A percentile compares a stretch with the other conserved stretches of the same genome.
These are phyloP conservation scores for Corynespora cassiicola DNA, from an alignment of 2,329 filamentous ascomycete species.

Conservation along the genomic window DNA sequence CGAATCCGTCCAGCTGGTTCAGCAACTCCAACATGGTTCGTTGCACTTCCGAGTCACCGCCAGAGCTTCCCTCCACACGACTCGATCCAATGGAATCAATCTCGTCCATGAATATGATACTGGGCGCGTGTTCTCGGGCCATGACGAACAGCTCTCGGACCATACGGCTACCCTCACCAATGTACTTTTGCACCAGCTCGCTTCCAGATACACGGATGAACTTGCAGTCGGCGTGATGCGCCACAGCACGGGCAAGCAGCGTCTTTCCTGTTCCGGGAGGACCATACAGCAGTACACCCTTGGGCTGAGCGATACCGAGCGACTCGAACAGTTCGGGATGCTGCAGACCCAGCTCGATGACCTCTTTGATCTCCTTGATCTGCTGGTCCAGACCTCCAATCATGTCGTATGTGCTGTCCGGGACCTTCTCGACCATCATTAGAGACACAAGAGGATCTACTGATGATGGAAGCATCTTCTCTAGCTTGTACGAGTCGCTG, in stretches of 20 bases:
- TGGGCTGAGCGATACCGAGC: constrained; percentile 97
- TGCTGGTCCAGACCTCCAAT: constrained; percentile 98
- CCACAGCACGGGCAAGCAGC: constrained; percentile 89
- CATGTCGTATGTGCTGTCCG: constrained; percentile 99
- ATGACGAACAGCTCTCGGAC: constrained; percentile 99
- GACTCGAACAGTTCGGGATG: constrained; percentile 99
- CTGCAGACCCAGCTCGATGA: constrained; percentile 97
- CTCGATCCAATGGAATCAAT: constrained; percentile 99
- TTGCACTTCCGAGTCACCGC: constrained; percentile 97
- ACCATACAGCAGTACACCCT: constrained; percentile 95
- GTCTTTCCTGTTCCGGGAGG: constrained; percentile 98
- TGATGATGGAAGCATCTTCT: constrained; percentile 97
- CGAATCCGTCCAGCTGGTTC: constrained; percentile 98
- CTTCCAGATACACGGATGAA: constrained; percentile 97
- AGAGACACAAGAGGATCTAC: constrained; percentile 98
- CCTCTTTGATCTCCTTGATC: constrained; percentile 99
- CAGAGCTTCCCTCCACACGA: constrained; percentile 92
- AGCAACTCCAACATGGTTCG: constrained; percentile 98
- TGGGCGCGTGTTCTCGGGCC: constrained; percentile 96
- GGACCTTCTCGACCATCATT: constrained; percentile 99
- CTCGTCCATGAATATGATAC: constrained; percentile 99
- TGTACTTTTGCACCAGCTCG: constrained; percentile 98
- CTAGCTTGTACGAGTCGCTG: constrained; percentile 97
- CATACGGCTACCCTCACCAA: constrained; percentile 97
- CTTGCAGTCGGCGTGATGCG: constrained; percentile 98